Base-by-base conservation (phyloP, 2,329 filamentous ascomycete genomes). In the Periconia digitata region DNA sequence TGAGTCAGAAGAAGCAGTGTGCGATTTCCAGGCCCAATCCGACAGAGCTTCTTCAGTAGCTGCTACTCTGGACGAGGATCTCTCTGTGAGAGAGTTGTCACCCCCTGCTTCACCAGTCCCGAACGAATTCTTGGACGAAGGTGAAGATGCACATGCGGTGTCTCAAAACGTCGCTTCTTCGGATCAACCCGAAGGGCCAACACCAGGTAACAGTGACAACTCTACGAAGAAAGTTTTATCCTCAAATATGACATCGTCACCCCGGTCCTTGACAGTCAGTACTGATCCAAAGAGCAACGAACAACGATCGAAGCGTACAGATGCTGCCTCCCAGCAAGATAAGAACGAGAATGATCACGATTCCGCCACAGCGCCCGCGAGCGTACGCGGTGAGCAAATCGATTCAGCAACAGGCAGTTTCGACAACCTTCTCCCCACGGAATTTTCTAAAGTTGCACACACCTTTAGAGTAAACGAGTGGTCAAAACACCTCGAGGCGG, bases 401-500 rank as follows among this genome's bases (percentile, higher is more conserved):
- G 44, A 71, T 2, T 79, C 80, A 2, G 71, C 73, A 13, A 69
- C 74, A 7, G 71, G 70, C 15, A 81, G 73, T 37, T 50, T 66
- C 5, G 51, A 53, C 6, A 83, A 84, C 3, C 78, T 78, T 10
- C 78, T 95, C 8, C 89, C 89, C 0, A 75, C 79, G n/a, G 83
- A 84, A 12, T 72, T 91, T 27, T 94, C 91, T 1, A 86, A 83
- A 51, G 82, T 95, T 8, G 87, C 91, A 1, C 76, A 90, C 67
- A 89, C 87, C 0, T 95, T 94, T 65, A 84, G 92, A 48, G 96
- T 91, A 1, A 95, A 95, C 56, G 92, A 97, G 72, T 97, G 92
- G 92, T 90, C 91, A 0, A 96, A 96, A 69, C 90, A 96, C 68
- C 78, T 96, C 10, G 84, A 85, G 54, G 76, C 81, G 36, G 91